Evolutionary conservation across 306 rosid species (phyloP).

Genomic region (Acacia crassicarpa): DNA sequence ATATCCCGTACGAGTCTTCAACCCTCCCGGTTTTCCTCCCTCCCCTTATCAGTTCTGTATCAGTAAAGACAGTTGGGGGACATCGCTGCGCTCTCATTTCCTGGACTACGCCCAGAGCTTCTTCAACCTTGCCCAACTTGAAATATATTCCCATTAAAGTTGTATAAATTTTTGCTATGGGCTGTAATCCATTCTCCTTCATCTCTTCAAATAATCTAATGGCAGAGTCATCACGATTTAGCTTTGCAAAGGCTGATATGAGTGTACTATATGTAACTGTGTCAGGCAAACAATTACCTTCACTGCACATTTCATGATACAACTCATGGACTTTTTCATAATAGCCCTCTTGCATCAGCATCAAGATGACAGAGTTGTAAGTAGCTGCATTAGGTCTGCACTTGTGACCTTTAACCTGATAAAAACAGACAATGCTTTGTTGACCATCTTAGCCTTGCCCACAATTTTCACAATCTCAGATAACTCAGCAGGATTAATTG

Average conservation of each 20-base stretch:
- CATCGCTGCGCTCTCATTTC: constrained; percentile 78
- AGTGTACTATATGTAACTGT: constrained; percentile 80
- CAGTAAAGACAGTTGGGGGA: constrained; percentile 76
- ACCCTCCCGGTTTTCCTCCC: constrained; percentile 82
- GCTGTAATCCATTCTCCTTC: constrained; percentile 86
- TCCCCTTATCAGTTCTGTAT: constrained; percentile 84
- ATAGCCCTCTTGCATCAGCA: constrained; percentile 88
- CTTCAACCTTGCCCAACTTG: constrained; percentile 65
- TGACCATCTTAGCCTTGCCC: constrained; percentile 87
- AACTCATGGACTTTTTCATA: constrained; percentile 83
- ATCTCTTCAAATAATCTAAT: constrained; percentile 78
- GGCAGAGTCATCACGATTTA: constrained; percentile 70
- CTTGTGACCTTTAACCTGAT: constrained; percentile 78
- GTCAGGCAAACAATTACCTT: constrained; percentile 74
- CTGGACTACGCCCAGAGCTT: constrained; percentile 56
- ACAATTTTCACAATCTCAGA: constrained; percentile 71
- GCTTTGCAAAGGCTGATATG: constrained; percentile 66
- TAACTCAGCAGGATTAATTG: constrained; percentile 56
- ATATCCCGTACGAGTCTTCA: constrained; percentile 61
- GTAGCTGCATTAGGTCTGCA: constrained; percentile 62
- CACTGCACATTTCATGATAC: constrained; percentile 83
- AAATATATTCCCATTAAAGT: constrained; percentile 66
- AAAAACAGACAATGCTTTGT: constrained; percentile 72
- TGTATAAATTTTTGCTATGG: constrained; percentile 77
- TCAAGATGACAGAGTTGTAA: constrained; percentile 76